Conservation (phyloP, 257 asterid species). For the Solanum ahanhuiri region DNA sequence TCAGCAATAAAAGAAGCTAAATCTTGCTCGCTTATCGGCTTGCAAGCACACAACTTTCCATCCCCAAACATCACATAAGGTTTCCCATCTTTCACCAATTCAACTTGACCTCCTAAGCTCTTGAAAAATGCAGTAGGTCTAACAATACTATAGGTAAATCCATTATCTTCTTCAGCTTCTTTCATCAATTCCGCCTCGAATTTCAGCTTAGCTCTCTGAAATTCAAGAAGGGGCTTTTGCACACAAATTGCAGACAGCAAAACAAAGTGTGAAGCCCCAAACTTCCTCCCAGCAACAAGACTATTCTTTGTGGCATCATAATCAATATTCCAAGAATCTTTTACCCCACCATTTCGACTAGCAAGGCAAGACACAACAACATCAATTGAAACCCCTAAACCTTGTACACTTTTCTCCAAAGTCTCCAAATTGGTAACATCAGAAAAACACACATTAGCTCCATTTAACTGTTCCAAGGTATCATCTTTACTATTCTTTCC, state of each 20-base stretch:
- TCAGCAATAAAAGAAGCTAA: conserved; percentile 71
- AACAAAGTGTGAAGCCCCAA: conserved; percentile 84
- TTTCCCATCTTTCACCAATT: conserved; percentile 84
- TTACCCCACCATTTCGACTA: conserved; percentile 84
- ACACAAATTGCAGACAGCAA: conserved; percentile 88
- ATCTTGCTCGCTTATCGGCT: conserved; percentile 88
- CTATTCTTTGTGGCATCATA: conserved; percentile 88
- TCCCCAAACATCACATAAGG: conserved; percentile 99
- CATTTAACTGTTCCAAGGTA: conserved; percentile 42
- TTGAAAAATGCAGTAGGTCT: conserved; percentile 98
- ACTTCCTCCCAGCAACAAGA: conserved; percentile 64
- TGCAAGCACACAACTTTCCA: conserved; percentile 85
- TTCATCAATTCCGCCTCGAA: conserved; percentile 60
- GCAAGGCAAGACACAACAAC: conserved; percentile 96
- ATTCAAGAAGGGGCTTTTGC: conserved; percentile 98
- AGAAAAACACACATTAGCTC: conserved; percentile 64
- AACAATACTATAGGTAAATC: conserved; percentile 70
- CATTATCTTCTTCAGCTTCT: conserved; percentile 37
- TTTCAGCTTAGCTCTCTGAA: conserved; percentile 84
- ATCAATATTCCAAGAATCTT: conserved; percentile 89
- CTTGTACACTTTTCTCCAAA: conserved; percentile 39
- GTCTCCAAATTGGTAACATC: conserved; percentile 63
- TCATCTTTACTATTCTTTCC: conserved; percentile 64
- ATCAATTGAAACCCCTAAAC: conserved; percentile 48
- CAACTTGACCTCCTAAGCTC: conserved; percentile 95